phyloP scores from a whole-genome alignment of 2,329 filamentous ascomycete genomes.

The Ophiosphaerella korrae region DNA sequence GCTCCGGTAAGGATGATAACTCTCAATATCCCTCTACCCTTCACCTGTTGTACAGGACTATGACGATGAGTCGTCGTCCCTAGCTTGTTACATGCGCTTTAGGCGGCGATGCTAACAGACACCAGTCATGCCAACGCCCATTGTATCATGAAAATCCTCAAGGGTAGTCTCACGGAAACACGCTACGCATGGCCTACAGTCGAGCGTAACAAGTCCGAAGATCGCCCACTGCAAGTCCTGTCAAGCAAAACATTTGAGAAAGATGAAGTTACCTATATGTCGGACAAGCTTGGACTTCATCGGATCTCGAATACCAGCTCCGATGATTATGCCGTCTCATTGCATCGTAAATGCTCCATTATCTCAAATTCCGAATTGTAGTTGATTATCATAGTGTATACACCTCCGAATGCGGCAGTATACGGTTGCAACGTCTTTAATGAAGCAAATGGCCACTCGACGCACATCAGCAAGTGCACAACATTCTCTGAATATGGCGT shows the following conservation, averaged over 20 bases:
- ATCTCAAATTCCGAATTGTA: neutral
- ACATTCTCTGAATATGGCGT: conserved; percentile 44
- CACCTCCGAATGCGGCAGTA: conserved; percentile 84
- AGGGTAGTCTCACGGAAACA: conserved; percentile 79
- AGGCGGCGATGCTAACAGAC: conserved; percentile 4
- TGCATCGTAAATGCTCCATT: conserved; percentile 65
- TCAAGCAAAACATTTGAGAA: conserved; percentile 70
- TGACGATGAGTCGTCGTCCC: neutral
- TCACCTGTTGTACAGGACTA: neutral
- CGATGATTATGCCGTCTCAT: conserved; percentile 77
- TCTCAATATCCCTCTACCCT: conserved; percentile 2
- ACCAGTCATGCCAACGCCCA: conserved; percentile 70
- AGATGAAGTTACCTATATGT: conserved; percentile 87
- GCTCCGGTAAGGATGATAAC: conserved; percentile 29
- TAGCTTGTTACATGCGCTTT: neutral
- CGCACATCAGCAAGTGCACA: conserved; percentile 35
- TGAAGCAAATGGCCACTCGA: conserved; percentile 65
- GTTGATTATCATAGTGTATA: conserved; percentile 64
- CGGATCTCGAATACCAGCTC: conserved; percentile 75
- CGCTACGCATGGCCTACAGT: conserved; percentile 73
- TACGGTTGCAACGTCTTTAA: conserved; percentile 84
- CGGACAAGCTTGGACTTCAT: conserved; percentile 84
- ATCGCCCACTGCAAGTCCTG: conserved; percentile 65
- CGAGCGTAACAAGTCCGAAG: conserved; percentile 52
- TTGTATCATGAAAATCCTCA: conserved; percentile 88